phyloP scores from a whole-genome alignment of 2,329 filamentous ascomycete species.

The Aspergillus carbonarius region DNA sequence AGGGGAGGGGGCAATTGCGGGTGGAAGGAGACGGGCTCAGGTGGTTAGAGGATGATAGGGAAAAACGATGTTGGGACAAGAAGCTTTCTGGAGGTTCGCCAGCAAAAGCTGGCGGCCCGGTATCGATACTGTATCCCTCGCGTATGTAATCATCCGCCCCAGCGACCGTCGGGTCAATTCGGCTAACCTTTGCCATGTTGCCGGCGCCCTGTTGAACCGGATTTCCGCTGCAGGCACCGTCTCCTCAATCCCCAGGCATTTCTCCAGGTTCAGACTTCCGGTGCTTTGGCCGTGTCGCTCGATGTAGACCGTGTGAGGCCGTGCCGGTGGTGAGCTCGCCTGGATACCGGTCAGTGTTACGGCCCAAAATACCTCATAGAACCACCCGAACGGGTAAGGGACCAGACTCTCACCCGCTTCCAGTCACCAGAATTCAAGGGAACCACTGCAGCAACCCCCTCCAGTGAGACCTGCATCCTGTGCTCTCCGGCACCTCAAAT shows the following conservation, averaged over 20 bases:
- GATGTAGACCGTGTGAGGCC: not conserved
- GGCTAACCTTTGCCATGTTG: conserved; percentile 15
- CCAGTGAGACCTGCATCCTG: not conserved
- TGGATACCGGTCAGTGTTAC: conserved; percentile 1
- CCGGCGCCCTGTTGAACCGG: conserved; percentile 1
- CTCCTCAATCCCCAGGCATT: not conserved
- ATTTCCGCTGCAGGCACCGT: not conserved
- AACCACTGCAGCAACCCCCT: not conserved
- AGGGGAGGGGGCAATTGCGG: conserved; percentile 23
- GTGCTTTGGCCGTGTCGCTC: not conserved
- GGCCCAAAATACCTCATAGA: conserved; percentile 2
- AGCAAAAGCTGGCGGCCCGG: conserved; percentile 25
- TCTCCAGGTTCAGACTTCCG: not conserved
- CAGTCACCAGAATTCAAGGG: not conserved
- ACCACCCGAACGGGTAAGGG: not conserved
- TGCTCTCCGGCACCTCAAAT: not conserved
- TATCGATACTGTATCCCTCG: conserved; percentile 21
- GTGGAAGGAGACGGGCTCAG: conserved; percentile 7
- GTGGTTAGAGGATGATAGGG: conserved; percentile 16
- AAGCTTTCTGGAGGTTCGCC: conserved; percentile 23
- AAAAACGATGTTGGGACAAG: conserved; percentile 27
- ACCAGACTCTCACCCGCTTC: not conserved
- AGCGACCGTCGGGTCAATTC: conserved; percentile 18
- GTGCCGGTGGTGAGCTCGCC: not conserved
- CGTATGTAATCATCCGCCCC: conserved; percentile 21